Evolutionary conservation across 768 basidiomycete genomes (phyloP).

Genomic region (Sporobolomyces phaffii): DNA sequence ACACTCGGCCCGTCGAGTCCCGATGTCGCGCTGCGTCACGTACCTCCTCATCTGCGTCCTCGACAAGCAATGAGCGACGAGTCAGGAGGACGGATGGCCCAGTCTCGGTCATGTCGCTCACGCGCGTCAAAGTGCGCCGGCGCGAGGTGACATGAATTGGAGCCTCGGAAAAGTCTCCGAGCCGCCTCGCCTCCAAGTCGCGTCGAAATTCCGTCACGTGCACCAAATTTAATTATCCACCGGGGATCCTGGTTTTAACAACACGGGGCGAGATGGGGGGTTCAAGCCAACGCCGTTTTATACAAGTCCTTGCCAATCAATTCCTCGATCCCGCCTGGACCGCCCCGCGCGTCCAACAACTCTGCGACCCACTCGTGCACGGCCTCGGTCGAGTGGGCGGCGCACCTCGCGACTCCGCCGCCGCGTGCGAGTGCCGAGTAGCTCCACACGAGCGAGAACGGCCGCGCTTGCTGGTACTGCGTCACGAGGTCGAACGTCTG

Average conservation of each 20-base stretch:
- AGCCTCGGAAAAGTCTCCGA: too few species aligned
- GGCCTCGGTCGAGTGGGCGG: constrained; percentile 37
- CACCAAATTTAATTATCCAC: too few species aligned
- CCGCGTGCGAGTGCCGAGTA: constrained; percentile 55
- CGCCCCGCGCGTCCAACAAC: constrained; percentile 7
- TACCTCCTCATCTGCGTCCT: constrained; percentile 31
- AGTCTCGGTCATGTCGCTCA: too few species aligned
- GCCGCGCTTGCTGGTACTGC: constrained; percentile 57
- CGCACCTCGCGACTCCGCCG: constrained; percentile 37
- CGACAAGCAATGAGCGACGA: background rate
- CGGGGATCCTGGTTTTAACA: too few species aligned
- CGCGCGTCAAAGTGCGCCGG: too few species aligned
- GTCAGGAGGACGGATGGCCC: constrained; percentile 1
- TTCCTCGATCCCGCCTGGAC: constrained; percentile 19
- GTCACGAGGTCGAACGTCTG: constrained; percentile 54
- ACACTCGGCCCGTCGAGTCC: background rate
- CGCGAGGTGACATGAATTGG: too few species aligned
- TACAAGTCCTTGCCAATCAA: constrained; percentile 38
- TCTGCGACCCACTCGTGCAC: constrained; percentile 41
- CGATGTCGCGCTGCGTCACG: too few species aligned
- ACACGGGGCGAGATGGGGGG: background rate
- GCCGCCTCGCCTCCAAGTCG: too few species aligned
- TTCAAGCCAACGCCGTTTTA: constrained; percentile 18
- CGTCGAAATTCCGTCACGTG: too few species aligned
- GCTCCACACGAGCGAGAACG: constrained; percentile 73